A percentile compares a stretch with the other conserved stretches of the same genome.
Conservation (phyloP, 169 alveolate species). For the Eimeria maxima region DNA sequence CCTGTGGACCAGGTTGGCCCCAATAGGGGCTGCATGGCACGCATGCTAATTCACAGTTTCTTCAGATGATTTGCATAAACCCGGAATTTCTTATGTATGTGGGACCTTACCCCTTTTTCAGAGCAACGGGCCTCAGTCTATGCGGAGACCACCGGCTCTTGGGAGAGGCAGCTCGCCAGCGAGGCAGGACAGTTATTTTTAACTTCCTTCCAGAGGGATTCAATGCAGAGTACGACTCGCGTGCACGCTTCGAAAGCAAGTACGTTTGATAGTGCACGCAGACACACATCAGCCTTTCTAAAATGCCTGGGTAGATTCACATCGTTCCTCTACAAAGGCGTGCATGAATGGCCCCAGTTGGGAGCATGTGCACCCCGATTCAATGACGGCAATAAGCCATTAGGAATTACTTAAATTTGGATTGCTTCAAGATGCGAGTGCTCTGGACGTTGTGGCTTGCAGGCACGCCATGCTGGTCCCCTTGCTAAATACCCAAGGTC, state of each 20-base stretch:
- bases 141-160: conserved; percentile 67
- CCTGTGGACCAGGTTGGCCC: not conserved
- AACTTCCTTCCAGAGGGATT: conserved; percentile 78
- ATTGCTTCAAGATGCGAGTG: not conserved
- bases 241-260: conserved; percentile 74
- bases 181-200: conserved; percentile 69
- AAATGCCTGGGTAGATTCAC: not conserved
- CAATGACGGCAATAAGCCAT: not conserved
- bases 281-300: not conserved
- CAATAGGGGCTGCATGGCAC: not conserved
- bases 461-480: conserved; percentile 82
- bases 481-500: conserved; percentile 77
- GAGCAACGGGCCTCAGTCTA: conserved; percentile 78
- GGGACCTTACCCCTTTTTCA: conserved; percentile 1
- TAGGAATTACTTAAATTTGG: not conserved
- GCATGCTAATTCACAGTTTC: not conserved
- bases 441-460: conserved; percentile 6
- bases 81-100: not conserved
- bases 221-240: conserved; percentile 77
- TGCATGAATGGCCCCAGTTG: not conserved
- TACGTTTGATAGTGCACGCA: not conserved
- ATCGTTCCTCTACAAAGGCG: not conserved
- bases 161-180: conserved; percentile 80
- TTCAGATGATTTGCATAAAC: not conserved
- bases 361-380: not conserved